These are phyloP conservation scores for Neurospora sp. DNA, from an alignment of 495 filamentous ascomycete species.

Conservation along the genomic window DNA sequence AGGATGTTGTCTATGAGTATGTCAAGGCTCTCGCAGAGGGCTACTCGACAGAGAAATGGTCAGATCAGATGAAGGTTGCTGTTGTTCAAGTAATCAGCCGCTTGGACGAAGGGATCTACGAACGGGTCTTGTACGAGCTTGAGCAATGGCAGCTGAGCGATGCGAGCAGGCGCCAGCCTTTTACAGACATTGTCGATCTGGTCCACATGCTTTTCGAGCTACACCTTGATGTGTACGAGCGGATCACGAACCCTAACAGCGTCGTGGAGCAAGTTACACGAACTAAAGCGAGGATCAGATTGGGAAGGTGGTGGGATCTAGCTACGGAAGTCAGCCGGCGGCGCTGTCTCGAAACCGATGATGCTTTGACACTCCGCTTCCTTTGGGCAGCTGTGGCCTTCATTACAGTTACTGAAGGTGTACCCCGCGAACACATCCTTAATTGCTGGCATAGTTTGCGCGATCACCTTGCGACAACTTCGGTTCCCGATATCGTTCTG, in stretches of 20 bases:
- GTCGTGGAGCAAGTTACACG: constrained; percentile 51
- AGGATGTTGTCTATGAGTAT: constrained; percentile 58
- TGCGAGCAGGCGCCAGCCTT: constrained; percentile 10
- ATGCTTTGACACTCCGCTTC: constrained; percentile 50
- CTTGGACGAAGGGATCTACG: constrained; percentile 59
- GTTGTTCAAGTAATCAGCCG: constrained; percentile 57
- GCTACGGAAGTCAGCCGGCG: constrained; percentile 50
- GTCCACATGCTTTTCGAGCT: constrained; percentile 77
- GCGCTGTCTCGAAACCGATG: constrained; percentile 25
- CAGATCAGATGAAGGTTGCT: constrained; percentile 58
- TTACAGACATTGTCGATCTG: constrained; percentile 40
- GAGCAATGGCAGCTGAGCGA: constrained; percentile 14
- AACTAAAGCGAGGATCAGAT: constrained; percentile 52
- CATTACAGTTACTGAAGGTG: constrained; percentile 56
- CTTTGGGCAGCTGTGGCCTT: constrained; percentile 78
- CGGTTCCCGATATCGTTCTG: constrained; percentile 46
- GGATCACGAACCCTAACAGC: constrained; percentile 64
- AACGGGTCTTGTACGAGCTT: constrained; percentile 38
- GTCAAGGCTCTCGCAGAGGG: constrained; percentile 46
- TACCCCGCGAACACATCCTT: constrained; percentile 65
- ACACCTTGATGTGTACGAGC: constrained; percentile 74
- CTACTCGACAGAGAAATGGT: constrained; percentile 61
- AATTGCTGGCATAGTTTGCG: constrained; percentile 64
- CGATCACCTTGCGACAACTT: constrained; percentile 29
- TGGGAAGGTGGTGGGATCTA: constrained; percentile 66